Evolutionary conservation across 1,284 basidiomycete genomes (phyloP).

Genomic region (Cryptococcus floricola): DNA sequence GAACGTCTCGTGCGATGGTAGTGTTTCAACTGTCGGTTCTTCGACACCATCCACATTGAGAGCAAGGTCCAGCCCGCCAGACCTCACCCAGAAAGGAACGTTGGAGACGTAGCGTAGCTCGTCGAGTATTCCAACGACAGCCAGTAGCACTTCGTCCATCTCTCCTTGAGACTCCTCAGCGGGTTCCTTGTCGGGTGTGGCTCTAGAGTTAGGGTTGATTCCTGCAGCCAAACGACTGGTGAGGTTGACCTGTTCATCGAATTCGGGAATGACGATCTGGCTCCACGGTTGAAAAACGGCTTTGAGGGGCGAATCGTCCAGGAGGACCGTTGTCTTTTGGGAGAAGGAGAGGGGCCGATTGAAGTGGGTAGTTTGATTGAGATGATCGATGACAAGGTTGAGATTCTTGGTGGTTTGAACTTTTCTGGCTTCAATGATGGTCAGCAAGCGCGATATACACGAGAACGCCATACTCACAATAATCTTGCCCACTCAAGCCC

Average conservation of each 20-base stretch:
- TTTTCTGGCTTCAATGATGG: conserved; percentile 18
- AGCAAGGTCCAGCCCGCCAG: conserved; percentile 28
- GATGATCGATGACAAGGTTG: conserved; percentile 31
- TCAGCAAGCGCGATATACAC: not conserved
- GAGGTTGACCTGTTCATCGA: conserved; percentile 24
- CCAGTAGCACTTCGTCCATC: conserved; percentile 40
- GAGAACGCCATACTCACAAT: conserved; percentile 24
- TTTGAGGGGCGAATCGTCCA: conserved; percentile 48
- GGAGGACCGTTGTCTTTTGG: conserved; percentile 32
- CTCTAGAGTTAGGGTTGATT: not conserved
- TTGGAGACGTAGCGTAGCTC: conserved; percentile 31
- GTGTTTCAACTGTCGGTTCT: conserved; percentile 14
- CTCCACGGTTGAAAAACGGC: conserved; percentile 47
- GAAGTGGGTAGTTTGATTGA: conserved; percentile 1
- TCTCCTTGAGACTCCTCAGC: not conserved
- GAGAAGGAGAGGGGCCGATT: conserved; percentile 14
- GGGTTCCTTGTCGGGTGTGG: not conserved
- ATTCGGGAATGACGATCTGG: conserved; percentile 46
- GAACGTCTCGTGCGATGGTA: conserved; percentile 32
- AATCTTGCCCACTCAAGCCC: conserved; percentile 31
- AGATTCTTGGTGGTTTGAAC: conserved; percentile 48
- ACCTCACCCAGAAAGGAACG: conserved; percentile 44
- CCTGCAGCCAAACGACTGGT: conserved; percentile 6
- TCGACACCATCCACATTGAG: not conserved
- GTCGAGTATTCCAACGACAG: conserved; percentile 46